Evolutionary conservation across 139 green algal genomes (phyloP), one percentile per base, ranked within the genome.

Genomic region (Chlorella sp.): DNA sequence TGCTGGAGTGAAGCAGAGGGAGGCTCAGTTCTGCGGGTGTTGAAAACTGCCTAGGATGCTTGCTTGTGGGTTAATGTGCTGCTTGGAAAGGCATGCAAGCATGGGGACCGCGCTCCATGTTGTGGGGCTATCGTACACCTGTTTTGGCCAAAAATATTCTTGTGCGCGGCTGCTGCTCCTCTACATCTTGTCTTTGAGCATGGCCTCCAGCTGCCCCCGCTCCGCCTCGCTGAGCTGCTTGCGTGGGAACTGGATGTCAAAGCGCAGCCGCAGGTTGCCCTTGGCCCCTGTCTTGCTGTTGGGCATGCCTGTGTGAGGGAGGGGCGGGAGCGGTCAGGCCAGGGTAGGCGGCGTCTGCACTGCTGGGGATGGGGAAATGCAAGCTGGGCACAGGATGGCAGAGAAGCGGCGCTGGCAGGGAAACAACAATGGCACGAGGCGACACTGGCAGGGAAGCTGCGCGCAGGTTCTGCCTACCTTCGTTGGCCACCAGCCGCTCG

Each of bases 191-290:
- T 47, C 68, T 38, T 26, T 38, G 55, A 91, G 39, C 26, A 91
- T 64, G 17, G 41, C 65, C 63, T 78, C 68, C 68, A 91, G 60
- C 38, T 83, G 63, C 23, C 16, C 39, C 21, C 56, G 55, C 68
- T 88, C 60, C 21, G 28, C 41, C 12, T 74, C 78, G 78, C 7
- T 44, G 25, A 91, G 39, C 55, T 78, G 78, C 55, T 83, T 80
- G 13, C 70, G 44, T 0, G 95, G 95, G 78, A 96, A 98, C 2
- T 67, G 55, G 25, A 98, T 85, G 4, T 95, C 87, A 74, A 96
- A 97, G 60, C 91, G 87, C 21, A 98, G 55, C 1, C 93, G 34
- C 63, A 98, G 70, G 87, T 97, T 93, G 32, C 94, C 94, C 73
- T 85, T 92, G 3, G 16, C 76, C 3, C 93, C 94, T 0, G 89